Percentiles rank a stretch among this genome's conserved stretches.
phyloP scores from a whole-genome alignment of 2,329 filamentous ascomycete genomes.

The Verticillium klebahnii region DNA sequence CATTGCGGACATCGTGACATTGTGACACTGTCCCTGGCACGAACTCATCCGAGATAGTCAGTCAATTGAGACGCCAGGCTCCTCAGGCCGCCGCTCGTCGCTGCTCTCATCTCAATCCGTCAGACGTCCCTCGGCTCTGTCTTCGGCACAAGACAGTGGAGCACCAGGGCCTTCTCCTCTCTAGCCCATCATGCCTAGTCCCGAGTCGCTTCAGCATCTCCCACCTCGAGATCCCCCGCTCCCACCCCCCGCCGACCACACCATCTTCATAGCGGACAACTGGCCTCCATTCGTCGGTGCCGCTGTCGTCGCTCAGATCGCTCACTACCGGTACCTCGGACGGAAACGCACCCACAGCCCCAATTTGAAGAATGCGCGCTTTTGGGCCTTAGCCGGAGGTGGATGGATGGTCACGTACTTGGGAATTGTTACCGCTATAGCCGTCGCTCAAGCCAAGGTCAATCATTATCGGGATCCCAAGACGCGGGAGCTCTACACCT shows the following conservation, averaged over 20 bases:
- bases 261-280: conserved; percentile 13
- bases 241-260: conserved; percentile 5
- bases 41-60: neutral
- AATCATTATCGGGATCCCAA: conserved; percentile 11
- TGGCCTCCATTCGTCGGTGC: conserved; percentile 12
- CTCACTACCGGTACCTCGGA: conserved; percentile 13
- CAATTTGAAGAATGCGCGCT: conserved; percentile 14
- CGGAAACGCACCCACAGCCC: conserved; percentile 8
- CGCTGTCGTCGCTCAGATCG: conserved; percentile 9
- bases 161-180: neutral
- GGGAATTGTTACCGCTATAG: conserved; percentile 9
- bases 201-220: neutral
- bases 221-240: conserved; percentile 4
- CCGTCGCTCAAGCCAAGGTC: conserved; percentile 10
- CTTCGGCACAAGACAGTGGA: neutral
- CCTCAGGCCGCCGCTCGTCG: too few species aligned
- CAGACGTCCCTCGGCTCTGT: neutral
- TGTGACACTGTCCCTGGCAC: too few species aligned
- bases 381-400: conserved; percentile 12
- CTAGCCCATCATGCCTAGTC: neutral
- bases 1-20: too few species aligned
- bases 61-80: neutral
- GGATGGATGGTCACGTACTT: conserved; percentile 14
- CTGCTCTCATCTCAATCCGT: neutral
- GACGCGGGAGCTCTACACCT: conserved; percentile 6